Evolutionary conservation across 1,284 basidiomycete genomes (phyloP), one percentile per base, ranked within the genome.

Genomic region (Chalciporus sp.): DNA sequence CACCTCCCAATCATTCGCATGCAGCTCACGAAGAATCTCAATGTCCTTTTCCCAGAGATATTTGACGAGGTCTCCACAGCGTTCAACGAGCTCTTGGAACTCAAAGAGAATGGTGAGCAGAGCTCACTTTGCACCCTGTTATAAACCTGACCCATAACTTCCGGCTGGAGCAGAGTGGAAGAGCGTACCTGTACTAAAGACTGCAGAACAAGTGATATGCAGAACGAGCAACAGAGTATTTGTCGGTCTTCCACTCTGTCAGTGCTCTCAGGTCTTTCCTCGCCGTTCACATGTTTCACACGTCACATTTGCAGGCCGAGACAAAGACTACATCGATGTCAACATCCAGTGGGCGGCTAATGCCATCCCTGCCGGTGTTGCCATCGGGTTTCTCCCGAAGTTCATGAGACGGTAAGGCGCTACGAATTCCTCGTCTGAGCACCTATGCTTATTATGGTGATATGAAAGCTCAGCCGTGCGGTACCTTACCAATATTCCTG

Each of bases 241-340:
- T 49, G 71, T 77, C 33, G 76, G 76, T 2, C 59, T 71, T 7
- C 75, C 75, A 7, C 54, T 76, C 16, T 78, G 76, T 76, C 51
- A 4, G 69, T 39, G 16, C 26, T 28, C 23, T 33, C 12, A 0
- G 1, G 6, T 20, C 2, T 9, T 28, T n/a, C 23, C 33, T 10
- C 23, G 17, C 29, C 31, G 8, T 11, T 17, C 14, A 23, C 31
- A 16, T 12, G 6, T 29, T 37, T n/a, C 27, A 28, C 23, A 48
- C 20, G 31, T 28, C 6, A 16, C 39, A 2, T 8, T 16, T 26
- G n/a, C 41, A 81, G 80, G 80, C 58, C 67, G 74, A 28, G 52
- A 80, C 47, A 58, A 60, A 1, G 76, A 74, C 12, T 79, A 69
- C 56, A 59, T 68, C 16, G 61, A 67, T 14, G 61, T 78, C 12